A percentile compares a stretch with the other conserved stretches of the same genome.
Conservation (phyloP, 306 rosid species). For the Cucurbita maxima region DNA sequence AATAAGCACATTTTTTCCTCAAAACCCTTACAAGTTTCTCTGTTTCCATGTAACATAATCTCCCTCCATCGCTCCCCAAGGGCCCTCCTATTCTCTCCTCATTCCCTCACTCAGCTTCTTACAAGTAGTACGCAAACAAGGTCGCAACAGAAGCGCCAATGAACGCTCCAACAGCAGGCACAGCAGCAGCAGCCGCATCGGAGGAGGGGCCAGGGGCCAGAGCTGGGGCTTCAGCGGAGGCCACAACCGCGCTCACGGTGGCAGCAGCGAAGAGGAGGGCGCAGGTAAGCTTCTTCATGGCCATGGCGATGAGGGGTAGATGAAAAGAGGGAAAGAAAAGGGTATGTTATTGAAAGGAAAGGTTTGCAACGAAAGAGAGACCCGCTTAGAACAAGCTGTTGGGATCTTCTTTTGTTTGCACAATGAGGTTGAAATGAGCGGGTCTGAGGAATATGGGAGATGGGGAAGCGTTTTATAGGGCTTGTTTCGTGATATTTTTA, state of each 20-base stretch:
- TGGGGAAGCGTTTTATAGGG: no score
- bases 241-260: conserved; percentile 21
- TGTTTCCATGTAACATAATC: neutral
- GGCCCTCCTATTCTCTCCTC: neutral
- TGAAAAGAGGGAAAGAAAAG: neutral
- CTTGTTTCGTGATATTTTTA: neutral
- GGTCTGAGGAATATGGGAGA: no score
- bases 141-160: conserved; percentile 29
- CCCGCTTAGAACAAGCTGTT: neutral
- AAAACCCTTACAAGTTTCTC: neutral
- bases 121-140: conserved; percentile 23
- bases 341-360: no score
- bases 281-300: conserved; percentile 11
- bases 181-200: conserved; percentile 7
- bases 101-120: neutral
- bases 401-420: no score
- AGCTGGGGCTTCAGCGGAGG: conserved; percentile 18
- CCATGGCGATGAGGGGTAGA: neutral
- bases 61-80: neutral
- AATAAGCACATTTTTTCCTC: neutral
- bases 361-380: neutral
- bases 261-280: conserved; percentile 23
- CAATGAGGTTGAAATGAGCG: no score
- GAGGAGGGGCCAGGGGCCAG: conserved; percentile 17
- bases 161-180: conserved; percentile 26